Base-by-base conservation (phyloP, 2,329 filamentous ascomycete genomes). In the Talaromyces sp. region DNA sequence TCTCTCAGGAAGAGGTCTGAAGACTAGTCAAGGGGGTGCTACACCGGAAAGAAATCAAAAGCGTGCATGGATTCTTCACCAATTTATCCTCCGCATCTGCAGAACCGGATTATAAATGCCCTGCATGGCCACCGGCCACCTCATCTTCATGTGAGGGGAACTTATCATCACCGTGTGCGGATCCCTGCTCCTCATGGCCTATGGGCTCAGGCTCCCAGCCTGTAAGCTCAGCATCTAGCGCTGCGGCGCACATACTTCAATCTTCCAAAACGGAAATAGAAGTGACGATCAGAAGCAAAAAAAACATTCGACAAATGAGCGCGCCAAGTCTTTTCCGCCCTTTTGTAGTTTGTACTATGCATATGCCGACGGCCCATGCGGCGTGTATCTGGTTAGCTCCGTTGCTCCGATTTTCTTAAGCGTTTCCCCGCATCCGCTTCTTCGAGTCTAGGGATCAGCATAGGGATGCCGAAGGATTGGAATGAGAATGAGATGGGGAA, bases 341-440 rank as follows among this genome's bases (percentile, higher is more conserved):
- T 27, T 50, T 13, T 49, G 22, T 37, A 22, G 22, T 22, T 22
- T 22, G 22, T 22, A 22, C 22, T 22, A 22, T 22, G 22, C 22
- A 31, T 31, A 6, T 31, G 27, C 27, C 27, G 27, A 31, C 7
- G 27, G 27, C 27, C 27, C 27, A 31, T 31, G 27, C 27, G 27
- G 7, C 27, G 27, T 31, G 7, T 31, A 31, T 31, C 27, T 54
- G 27, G 31, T 54, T 54, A n/a, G 50, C 57, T 60, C 33, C 24
- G 58, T 13, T 43, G 31, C 22, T 39, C 35, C 24, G n/a, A 19
- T 24, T 45, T 16, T 14, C 2, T 24, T 13, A 9, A 1, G 35
- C n/a, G 4, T 37, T 60, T 50, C 58, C 58, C 58, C 58, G 58
- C 58, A 50, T 50, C 19, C 33, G 27, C 22, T 60, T 24, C 11